Conservation (phyloP, 2,329 filamentous ascomycete genomes). For the Colletotrichum siamense region DNA sequence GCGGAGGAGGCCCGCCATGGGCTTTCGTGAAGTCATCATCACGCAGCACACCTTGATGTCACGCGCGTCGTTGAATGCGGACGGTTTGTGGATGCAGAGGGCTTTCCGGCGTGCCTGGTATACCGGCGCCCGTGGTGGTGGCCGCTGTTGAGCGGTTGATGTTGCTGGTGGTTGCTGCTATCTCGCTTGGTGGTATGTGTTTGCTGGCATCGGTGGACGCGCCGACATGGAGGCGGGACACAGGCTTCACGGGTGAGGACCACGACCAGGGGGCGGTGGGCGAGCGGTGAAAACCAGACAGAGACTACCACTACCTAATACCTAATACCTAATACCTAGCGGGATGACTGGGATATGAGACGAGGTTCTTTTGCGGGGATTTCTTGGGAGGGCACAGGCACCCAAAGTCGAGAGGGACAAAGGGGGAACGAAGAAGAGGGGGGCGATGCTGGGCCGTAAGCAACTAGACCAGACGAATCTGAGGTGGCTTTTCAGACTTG, state of each 20-base stretch:
- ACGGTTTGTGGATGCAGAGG: background rate
- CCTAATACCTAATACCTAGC: background rate
- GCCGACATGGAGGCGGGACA: background rate
- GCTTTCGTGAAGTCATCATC: background rate
- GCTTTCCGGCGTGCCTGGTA: background rate
- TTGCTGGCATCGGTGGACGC: background rate
- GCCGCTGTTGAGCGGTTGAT: background rate
- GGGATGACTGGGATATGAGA: background rate
- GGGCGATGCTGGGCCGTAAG: background rate
- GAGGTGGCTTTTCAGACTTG: background rate
- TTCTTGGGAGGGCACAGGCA: background rate
- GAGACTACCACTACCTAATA: background rate
- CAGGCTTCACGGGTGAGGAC: background rate
- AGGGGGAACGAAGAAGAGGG: background rate
- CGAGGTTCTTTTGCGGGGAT: background rate
- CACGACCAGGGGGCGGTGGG: background rate
- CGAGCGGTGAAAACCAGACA: background rate
- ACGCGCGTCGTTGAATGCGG: background rate
- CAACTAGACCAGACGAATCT: background rate
- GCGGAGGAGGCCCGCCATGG: constrained; percentile 9
- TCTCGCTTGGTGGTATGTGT: background rate
- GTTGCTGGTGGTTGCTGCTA: background rate
- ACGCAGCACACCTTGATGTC: background rate
- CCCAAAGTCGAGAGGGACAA: background rate
- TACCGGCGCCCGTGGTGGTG: background rate